phyloP scores from a whole-genome alignment of 768 basidiomycete genomes.

The Mycena galopus region DNA sequence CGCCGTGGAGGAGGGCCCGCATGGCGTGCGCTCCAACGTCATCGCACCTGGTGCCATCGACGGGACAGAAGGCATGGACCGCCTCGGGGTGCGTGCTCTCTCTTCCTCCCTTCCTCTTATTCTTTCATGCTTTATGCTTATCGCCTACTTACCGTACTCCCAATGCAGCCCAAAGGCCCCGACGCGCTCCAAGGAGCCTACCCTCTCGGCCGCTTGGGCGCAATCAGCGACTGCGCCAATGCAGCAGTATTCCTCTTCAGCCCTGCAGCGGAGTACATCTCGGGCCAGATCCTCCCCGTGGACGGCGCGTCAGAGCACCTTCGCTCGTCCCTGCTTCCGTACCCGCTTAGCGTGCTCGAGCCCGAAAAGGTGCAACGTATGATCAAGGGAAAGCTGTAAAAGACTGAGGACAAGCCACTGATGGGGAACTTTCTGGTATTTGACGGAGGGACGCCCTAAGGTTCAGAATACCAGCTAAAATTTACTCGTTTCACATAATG shows the following conservation, averaged over 20 bases:
- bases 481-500: too few species aligned
- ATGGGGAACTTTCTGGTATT: too few species aligned
- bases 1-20: slow-evolving; percentile 94
- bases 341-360: slow-evolving; percentile 74
- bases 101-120: not conserved
- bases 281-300: slow-evolving; percentile 80
- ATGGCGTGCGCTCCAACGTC: slow-evolving; percentile 92
- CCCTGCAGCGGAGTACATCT: slow-evolving; percentile 80
- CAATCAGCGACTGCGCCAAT: slow-evolving; percentile 75
- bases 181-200: slow-evolving; percentile 40
- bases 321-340: slow-evolving; percentile 63
- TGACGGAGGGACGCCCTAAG: too few species aligned
- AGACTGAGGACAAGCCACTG: slow-evolving; percentile 2
- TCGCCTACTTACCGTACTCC: not conserved
- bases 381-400: slow-evolving; percentile 68
- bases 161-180: slow-evolving; percentile 33
- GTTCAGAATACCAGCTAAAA: too few species aligned
- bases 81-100: slow-evolving; percentile 53
- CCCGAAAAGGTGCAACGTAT: slow-evolving; percentile 62
- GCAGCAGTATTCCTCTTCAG: slow-evolving; percentile 87
- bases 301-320: slow-evolving; percentile 76
- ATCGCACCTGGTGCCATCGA: slow-evolving; percentile 88
- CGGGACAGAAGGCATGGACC: slow-evolving; percentile 80
- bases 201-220: slow-evolving; percentile 67
- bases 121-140: not conserved